phyloP scores from a whole-genome alignment of 2,329 filamentous ascomycete genomes.

The Zasmidium cellare region DNA sequence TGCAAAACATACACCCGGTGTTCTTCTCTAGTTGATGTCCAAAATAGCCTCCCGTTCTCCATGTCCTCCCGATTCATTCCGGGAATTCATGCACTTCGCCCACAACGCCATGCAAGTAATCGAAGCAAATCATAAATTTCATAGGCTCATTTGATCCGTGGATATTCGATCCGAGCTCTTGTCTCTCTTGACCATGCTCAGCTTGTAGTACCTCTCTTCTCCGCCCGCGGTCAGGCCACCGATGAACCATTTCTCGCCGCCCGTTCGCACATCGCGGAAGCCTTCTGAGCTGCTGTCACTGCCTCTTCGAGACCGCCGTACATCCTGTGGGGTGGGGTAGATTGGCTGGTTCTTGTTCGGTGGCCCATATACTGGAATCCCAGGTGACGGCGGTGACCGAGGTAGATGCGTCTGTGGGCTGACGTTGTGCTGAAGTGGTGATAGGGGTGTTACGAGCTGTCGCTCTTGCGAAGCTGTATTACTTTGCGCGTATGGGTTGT shows the following conservation, averaged over 20 bases:
- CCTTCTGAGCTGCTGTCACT: conserved; percentile 76
- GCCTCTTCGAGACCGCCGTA: conserved; percentile 54
- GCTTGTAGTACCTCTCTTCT: conserved; percentile 80
- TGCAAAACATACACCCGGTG: not conserved
- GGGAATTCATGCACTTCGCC: not conserved
- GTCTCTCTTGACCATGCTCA: conserved; percentile 72
- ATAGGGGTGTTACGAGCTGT: conserved; percentile 40
- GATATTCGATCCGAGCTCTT: conserved; percentile 74
- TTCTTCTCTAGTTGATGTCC: not conserved
- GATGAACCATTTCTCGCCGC: conserved; percentile 80
- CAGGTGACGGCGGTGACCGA: conserved; percentile 36
- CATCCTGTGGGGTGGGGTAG: conserved; percentile 35
- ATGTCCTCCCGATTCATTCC: not conserved
- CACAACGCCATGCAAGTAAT: conserved; percentile 13
- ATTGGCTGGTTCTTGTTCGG: conserved; percentile 34
- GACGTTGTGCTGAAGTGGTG: conserved; percentile 38
- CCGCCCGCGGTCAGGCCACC: conserved; percentile 72
- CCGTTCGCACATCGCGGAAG: conserved; percentile 70
- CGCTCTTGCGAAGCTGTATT: conserved; percentile 37
- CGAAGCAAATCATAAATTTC: conserved; percentile 31
- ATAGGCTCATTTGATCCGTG: conserved; percentile 73
- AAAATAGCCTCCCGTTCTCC: not conserved
- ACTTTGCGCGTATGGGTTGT: conserved; percentile 30
- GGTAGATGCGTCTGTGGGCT: conserved; percentile 37
- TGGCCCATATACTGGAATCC: conserved; percentile 34